Percentiles rank a stretch among this genome's conserved stretches.
Evolutionary conservation across 2,329 filamentous ascomycete genomes (phyloP).

Genomic region (Byssochlamys sp.): DNA sequence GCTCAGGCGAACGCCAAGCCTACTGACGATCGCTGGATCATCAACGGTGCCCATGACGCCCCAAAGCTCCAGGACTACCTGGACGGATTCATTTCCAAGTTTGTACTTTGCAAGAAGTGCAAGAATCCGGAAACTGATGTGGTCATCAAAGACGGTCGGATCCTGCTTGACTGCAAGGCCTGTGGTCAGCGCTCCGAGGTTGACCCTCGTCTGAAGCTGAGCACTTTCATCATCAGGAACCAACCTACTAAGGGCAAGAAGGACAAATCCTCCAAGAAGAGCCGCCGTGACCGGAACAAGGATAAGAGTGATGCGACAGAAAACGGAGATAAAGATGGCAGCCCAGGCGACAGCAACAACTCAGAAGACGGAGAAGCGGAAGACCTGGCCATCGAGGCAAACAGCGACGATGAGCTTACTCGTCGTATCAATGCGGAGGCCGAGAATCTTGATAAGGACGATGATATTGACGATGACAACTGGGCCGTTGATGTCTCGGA

Average conservation of each 20-base stretch:
- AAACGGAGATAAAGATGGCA: constrained; percentile 50
- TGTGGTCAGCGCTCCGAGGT: constrained; percentile 89
- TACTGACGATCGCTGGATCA: constrained; percentile 97
- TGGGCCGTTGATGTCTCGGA: constrained; percentile 97
- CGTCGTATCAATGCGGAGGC: constrained; percentile 61
- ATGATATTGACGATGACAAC: constrained; percentile 70
- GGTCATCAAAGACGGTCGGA: constrained; percentile 84
- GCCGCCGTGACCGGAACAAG: constrained; percentile 68
- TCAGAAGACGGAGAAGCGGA: constrained; percentile 52
- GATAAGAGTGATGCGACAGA: constrained; percentile 51
- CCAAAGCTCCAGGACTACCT: constrained; percentile 95
- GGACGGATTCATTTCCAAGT: constrained; percentile 96
- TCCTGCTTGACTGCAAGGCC: constrained; percentile 94
- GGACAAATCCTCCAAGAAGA: constrained; percentile 90
- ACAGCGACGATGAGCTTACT: constrained; percentile 85
- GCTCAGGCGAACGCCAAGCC: constrained; percentile 98
- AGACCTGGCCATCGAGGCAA: constrained; percentile 57
- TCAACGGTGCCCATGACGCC: constrained; percentile 95
- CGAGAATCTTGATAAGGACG: constrained; percentile 60
- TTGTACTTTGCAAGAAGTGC: constrained; percentile 98
- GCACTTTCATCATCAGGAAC: constrained; percentile 94
- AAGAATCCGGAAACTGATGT: constrained; percentile 98
- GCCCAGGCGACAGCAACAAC: constrained; percentile 57
- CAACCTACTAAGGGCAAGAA: constrained; percentile 88
- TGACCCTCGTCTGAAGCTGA: constrained; percentile 87